Percentiles rank a stretch among this genome's conserved stretches.
phyloP scores from a whole-genome alignment of 1,284 basidiomycete species.

The Pseudozyma hubeiensis region DNA sequence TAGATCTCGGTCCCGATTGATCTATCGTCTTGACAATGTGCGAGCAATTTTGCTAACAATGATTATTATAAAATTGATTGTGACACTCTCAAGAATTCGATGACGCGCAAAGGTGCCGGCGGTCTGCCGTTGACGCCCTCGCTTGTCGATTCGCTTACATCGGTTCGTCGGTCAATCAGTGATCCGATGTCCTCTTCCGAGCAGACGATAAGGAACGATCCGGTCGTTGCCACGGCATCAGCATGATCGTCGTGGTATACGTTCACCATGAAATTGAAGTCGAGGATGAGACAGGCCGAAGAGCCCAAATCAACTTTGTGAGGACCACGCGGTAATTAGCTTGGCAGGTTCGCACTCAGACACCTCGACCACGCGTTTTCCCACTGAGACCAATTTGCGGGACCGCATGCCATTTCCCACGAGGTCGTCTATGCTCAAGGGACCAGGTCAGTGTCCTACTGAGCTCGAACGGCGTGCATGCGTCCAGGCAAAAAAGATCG shows the following conservation, averaged over 20 bases:
- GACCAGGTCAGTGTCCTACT: too few relatives aligned
- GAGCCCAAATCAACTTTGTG: too few relatives aligned
- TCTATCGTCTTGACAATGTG: background rate
- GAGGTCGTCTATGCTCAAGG: too few relatives aligned
- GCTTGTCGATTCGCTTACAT: background rate
- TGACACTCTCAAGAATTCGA: background rate
- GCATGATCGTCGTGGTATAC: too few relatives aligned
- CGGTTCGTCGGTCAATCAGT: background rate
- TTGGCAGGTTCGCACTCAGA: constrained; percentile 2
- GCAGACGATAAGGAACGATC: background rate
- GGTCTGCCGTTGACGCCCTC: background rate
- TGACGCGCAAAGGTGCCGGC: constrained; percentile 3
- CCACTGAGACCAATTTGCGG: background rate
- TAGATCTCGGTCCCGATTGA: constrained; percentile 25
- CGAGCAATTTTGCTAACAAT: background rate
- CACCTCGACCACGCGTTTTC: background rate
- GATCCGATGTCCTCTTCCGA: background rate
- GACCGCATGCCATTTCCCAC: background rate
- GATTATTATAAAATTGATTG: background rate
- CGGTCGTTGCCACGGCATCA: too few relatives aligned
- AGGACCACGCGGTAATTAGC: constrained; percentile 2
- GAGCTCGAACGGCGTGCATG: too few relatives aligned
- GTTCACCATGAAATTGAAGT: too few relatives aligned
- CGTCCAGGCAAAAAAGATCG: background rate
- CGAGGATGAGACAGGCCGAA: too few relatives aligned